Evolutionary conservation across 768 basidiomycete genomes (phyloP), one percentile per base, ranked within the genome.

Genomic region (Dioszegia hungarica): DNA sequence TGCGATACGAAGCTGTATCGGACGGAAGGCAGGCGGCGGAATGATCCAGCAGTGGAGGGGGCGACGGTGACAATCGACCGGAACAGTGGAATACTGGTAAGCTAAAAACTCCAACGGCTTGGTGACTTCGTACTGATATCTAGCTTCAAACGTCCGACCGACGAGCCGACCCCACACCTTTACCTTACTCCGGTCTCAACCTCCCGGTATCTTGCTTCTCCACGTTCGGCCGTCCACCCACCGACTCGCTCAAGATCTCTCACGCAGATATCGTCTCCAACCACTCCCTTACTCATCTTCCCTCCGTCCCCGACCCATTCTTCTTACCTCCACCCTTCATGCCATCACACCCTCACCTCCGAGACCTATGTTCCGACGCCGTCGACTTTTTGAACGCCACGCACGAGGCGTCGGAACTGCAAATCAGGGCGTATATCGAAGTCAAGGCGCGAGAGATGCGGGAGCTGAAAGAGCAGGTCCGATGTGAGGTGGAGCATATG

Each of bases 291-390:
- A 5, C 28, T 43, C 4, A 47, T 69, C 6, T 60, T 75, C 3
- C 65, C 73, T 0, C 66, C 63, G 0, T 41, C 70, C 9, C 63
- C 10, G 75, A 76, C 31, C 75, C 75, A 24, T 75, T 76, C 68
- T 76, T 76, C 61, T 67, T 76, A 14, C 75, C 75, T n/a, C 72
- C 72, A 10, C 75, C 75, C 5, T 76, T 75, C 53, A 70, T 71
- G 12, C 75, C 75, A 1, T 59, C 64, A 15, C 68, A 75, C 43
- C 67, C 72, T 0, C 67, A 69, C 19, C 66, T 77, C 9, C 58
- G 64, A 6, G 49, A 57, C 14, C 59, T 77, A 11, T 68, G 72
- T 24, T 49, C 61, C 28, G 25, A 51, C 14, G 70, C 74, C 6
- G 64, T 68, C 14, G 58, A 52, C 14, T 49, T 60, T 25, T 64